These are phyloP conservation scores for Exserohilum rostratum DNA, from an alignment of 2,329 filamentous ascomycete species.

Conservation along the genomic window DNA sequence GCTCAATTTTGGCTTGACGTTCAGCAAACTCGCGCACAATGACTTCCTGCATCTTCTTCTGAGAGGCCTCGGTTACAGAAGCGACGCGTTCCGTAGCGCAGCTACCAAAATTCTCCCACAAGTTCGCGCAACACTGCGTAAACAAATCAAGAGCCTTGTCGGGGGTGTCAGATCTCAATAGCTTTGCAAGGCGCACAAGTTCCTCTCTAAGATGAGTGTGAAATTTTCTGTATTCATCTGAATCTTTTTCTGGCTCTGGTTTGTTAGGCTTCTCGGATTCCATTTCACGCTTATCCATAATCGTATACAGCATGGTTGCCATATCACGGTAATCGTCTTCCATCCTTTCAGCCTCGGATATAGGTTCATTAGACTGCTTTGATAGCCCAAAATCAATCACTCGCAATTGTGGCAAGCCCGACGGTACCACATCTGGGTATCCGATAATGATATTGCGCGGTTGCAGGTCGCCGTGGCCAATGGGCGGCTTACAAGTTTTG, in stretches of 20 bases:
- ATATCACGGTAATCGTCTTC: no score
- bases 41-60: not conserved
- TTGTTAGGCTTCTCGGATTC: no score
- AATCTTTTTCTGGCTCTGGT: no score
- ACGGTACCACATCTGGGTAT: not conserved
- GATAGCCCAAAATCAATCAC: not conserved
- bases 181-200: not conserved
- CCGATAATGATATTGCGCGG: slow-evolving; percentile 5
- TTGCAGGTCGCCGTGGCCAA: slow-evolving; percentile 5
- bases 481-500: slow-evolving; percentile 2
- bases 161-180: no score
- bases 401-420: not conserved
- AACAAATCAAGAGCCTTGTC: no score
- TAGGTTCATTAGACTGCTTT: no score
- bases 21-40: not conserved
- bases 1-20: not conserved
- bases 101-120: not conserved
- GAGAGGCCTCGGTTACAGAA: not conserved
- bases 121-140: no score
- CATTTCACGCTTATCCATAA: no score
- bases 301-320: no score
- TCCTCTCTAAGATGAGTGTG: no score
- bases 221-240: no score
- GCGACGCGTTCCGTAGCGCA: not conserved
- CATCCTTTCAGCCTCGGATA: no score